Evolutionary conservation across 805 yeast genomes (phyloP).

Genomic region (Saccharomycopsis sp.): DNA sequence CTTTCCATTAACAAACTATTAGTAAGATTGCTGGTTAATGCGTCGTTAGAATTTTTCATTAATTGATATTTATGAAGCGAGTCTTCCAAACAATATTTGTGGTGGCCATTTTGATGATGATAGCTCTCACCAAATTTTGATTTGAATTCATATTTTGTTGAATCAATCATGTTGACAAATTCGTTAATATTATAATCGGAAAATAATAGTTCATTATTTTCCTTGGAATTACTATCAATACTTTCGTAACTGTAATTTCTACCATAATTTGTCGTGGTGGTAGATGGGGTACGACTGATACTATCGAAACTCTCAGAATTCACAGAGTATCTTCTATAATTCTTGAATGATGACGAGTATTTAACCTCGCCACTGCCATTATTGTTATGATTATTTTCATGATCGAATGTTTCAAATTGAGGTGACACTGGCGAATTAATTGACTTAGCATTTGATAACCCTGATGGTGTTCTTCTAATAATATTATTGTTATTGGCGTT

Average conservation of each 20-base stretch:
- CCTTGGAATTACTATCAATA: neutral
- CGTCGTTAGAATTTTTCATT: slow-evolving; percentile 3
- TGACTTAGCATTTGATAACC: neutral
- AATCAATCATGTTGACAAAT: slow-evolving; percentile 7
- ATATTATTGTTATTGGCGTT: neutral
- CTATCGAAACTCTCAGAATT: neutral
- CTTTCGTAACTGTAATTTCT: slow-evolving; percentile 4
- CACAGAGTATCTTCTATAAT: neutral
- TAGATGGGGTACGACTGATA: neutral
- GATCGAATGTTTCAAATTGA: neutral
- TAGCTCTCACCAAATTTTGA: neutral
- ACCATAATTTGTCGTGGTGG: too few relatives aligned
- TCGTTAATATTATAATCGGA: slow-evolving; percentile 3
- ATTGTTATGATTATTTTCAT: neutral
- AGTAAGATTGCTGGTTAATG: slow-evolving; percentile 3
- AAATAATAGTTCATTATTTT: neutral
- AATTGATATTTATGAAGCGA: slow-evolving; percentile 3
- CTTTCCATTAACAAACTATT: slow-evolving; percentile 1
- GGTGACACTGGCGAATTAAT: too few relatives aligned
- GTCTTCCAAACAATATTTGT: neutral
- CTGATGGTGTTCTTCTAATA: neutral
- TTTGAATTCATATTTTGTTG: slow-evolving; percentile 4
- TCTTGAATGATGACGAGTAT: slow-evolving; percentile 2
- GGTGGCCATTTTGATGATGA: neutral
- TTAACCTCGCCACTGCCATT: neutral